A percentile compares a stretch with the other conserved stretches of the same genome.
These are phyloP conservation scores for Boechera stricta DNA, from an alignment of 345 rosid species.

Conservation along the genomic window DNA sequence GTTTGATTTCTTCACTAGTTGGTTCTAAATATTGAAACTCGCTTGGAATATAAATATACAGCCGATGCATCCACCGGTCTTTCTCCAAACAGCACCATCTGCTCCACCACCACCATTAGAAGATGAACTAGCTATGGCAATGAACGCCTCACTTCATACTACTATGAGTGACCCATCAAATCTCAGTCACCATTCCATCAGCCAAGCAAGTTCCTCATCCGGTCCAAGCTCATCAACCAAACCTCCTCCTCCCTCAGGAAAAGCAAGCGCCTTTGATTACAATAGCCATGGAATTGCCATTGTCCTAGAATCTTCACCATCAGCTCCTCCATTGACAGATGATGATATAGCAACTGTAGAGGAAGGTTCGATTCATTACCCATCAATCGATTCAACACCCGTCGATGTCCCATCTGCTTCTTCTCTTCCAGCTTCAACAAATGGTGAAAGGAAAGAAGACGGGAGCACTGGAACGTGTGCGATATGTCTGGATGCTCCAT, in stretches of 20 bases:
- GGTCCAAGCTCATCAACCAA: slow-evolving; percentile 42
- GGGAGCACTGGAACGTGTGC: slow-evolving; percentile 62
- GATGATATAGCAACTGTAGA: slow-evolving; percentile 48
- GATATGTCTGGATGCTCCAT: slow-evolving; percentile 91
- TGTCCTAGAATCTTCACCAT: slow-evolving; percentile 53
- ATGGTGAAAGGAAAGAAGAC: slow-evolving; percentile 54
- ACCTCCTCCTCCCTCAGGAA: slow-evolving; percentile 49
- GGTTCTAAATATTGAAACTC: slow-evolving; percentile 16
- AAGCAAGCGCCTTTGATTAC: slow-evolving; percentile 42
- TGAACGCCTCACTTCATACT: slow-evolving; percentile 79
- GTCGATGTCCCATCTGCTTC: slow-evolving; percentile 49
- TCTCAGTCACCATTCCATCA: slow-evolving; percentile 42
- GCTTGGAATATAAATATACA: slow-evolving; percentile 42
- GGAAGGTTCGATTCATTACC: slow-evolving; percentile 81
- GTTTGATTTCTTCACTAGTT: slow-evolving; percentile 1
- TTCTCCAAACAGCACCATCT: slow-evolving; percentile 68
- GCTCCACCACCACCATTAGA: slow-evolving; percentile 73
- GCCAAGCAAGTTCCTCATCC: slow-evolving; percentile 58
- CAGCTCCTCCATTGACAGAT: slow-evolving; percentile 63
- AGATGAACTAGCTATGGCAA: slow-evolving; percentile 71
- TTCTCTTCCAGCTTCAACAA: slow-evolving; percentile 37
- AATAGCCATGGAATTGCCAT: slow-evolving; percentile 40
- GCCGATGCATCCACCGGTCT: slow-evolving; percentile 73
- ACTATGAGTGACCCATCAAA: slow-evolving; percentile 49
- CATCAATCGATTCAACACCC: slow-evolving; percentile 70